Conservation (phyloP, 129 eudicot species). For the Lactuca sativa region DNA sequence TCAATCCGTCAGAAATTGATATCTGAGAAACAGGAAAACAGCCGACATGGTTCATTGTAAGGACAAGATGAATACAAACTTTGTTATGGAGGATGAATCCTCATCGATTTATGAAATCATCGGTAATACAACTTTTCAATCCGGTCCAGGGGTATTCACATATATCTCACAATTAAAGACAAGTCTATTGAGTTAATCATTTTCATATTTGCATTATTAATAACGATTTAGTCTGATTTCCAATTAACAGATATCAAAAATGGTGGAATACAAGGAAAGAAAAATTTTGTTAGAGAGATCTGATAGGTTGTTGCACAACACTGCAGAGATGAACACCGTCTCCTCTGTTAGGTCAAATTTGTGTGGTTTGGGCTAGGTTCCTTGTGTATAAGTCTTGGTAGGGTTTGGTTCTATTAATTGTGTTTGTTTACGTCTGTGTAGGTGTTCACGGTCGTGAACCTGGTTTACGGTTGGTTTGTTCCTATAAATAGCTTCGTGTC, state of each 20-base stretch:
- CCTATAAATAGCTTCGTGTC: no score
- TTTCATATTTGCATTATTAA: background rate
- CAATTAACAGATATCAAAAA: constrained; percentile 50
- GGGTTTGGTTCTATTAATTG: no score
- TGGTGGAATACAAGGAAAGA: constrained; percentile 72
- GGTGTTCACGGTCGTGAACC: no score
- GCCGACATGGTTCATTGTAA: constrained; percentile 28
- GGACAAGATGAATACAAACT: constrained; percentile 35
- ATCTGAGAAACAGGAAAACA: constrained; percentile 49
- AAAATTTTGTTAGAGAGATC: constrained; percentile 78
- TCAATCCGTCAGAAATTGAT: constrained; percentile 35
- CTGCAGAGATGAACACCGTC: constrained; percentile 70
- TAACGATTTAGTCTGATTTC: background rate
- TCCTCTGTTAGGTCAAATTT: no score
- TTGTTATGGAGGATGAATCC: constrained; percentile 62
- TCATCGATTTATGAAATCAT: constrained; percentile 78
- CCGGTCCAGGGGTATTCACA: constrained; percentile 71
- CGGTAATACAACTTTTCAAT: constrained; percentile 64
- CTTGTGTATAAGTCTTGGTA: no score
- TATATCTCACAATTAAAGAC: no score
- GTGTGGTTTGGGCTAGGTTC: no score
- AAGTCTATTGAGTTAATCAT: background rate
- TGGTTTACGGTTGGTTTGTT: no score
- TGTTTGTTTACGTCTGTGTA: no score
- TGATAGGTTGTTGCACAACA: constrained; percentile 74